Conservation (phyloP, 2,329 filamentous ascomycete genomes). For the Decorospora gaudefroyi region DNA sequence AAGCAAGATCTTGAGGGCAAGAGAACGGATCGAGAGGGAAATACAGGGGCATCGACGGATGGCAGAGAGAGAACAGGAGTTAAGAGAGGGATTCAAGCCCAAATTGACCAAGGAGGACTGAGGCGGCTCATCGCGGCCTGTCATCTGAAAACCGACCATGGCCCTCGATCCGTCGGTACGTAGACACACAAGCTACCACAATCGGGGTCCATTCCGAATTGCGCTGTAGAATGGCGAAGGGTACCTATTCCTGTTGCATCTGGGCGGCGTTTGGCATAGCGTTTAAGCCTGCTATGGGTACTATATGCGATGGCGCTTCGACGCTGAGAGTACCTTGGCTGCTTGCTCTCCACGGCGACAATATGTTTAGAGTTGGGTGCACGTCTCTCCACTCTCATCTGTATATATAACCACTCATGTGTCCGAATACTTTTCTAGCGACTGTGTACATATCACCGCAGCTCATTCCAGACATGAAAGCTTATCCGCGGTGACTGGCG, state of each 20-base stretch:
- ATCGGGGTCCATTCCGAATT: too few species aligned
- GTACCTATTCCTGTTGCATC: constrained; percentile 24
- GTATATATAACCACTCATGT: constrained; percentile 15
- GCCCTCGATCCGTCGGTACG: too few species aligned
- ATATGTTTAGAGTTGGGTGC: too few species aligned
- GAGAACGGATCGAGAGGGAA: constrained; percentile 90
- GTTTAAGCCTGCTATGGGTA: constrained; percentile 16
- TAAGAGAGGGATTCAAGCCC: constrained; percentile 87
- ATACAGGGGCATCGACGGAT: constrained; percentile 72
- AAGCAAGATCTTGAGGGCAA: constrained; percentile 90
- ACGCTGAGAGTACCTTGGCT: constrained; percentile 3
- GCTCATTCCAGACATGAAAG: neutral
- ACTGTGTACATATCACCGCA: neutral
- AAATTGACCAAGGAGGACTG: constrained; percentile 83
- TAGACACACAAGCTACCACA: too few species aligned
- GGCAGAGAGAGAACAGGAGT: constrained; percentile 73
- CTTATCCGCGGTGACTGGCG: too few species aligned
- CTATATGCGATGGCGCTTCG: constrained; percentile 13
- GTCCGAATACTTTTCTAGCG: constrained; percentile 27
- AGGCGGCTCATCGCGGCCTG: constrained; percentile 13
- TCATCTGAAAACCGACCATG: too few species aligned
- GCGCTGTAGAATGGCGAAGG: neutral
- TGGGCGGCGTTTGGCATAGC: constrained; percentile 33
- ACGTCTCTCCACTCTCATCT: constrained; percentile 24
- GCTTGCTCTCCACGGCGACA: too few species aligned